Conservation (phyloP, 306 rosid species). For the Castanea crenata region DNA sequence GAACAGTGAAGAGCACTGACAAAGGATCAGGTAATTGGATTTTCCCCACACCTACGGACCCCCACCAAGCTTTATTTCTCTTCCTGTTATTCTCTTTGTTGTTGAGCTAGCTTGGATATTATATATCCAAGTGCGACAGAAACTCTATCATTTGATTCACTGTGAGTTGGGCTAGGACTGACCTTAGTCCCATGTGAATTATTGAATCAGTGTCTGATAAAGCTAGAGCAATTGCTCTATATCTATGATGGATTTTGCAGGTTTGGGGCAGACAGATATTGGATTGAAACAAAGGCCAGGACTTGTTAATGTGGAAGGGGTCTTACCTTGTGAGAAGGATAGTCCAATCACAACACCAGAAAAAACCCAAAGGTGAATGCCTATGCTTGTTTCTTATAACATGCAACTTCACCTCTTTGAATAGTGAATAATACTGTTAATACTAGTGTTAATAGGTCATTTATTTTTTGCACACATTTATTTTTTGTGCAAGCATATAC, state of each 20-base stretch:
- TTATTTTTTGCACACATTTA: too few species aligned
- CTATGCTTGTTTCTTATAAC: neutral
- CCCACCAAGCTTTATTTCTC: conserved; percentile 32
- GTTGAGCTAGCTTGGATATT: conserved; percentile 31
- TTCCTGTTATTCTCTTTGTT: conserved; percentile 51
- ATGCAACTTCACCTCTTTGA: neutral
- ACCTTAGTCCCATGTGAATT: conserved; percentile 40
- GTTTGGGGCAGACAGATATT: conserved; percentile 43
- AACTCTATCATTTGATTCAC: conserved; percentile 36
- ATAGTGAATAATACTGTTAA: neutral
- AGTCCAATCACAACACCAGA: conserved; percentile 22
- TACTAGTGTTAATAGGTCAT: too few species aligned
- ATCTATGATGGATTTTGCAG: conserved; percentile 41
- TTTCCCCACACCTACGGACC: conserved; percentile 27
- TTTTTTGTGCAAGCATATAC: conserved; percentile 11
- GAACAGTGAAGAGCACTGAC: conserved; percentile 96
- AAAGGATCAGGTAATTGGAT: conserved; percentile 65
- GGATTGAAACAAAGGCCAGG: conserved; percentile 42
- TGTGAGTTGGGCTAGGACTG: conserved; percentile 11
- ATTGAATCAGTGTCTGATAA: conserved; percentile 52
- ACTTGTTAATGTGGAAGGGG: conserved; percentile 32
- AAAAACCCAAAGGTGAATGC: conserved; percentile 34
- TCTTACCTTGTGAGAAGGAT: conserved; percentile 25
- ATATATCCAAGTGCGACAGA: conserved; percentile 30
- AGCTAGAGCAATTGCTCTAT: conserved; percentile 38